Evolutionary conservation across 1,284 basidiomycete genomes (phyloP), one percentile per base, ranked within the genome.

Genomic region (Cerioporus squamosus): DNA sequence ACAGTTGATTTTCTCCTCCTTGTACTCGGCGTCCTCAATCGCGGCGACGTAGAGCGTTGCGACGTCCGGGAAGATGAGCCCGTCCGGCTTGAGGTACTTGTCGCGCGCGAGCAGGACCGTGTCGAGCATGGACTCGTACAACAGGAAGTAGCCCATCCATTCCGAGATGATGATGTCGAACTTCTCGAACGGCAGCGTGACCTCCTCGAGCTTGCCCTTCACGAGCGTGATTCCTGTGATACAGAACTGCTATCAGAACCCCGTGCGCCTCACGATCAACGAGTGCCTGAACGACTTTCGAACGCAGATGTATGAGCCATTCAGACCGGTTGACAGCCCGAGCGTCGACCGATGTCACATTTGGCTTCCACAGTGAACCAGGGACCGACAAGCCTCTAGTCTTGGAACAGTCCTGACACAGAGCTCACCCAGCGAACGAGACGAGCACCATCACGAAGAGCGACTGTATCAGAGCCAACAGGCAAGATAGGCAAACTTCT

Each of bases 1-100:
- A 96, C 95, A 98, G 77, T 95, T 95, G 73, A 99, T 99, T 79
- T 99, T 99, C 77, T 99, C 97, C 68, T 99, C 96, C 78, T 99
- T 99, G 86, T 99, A 99, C 64, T 99, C 97, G 72, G 97, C 91
- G 75, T 99, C 97, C 77, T 99, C 97, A 70, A 99, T 98, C 43
- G 95, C 97, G 44, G 96, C 96, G 56, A 99, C 72, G 81, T 93
- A 98, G 71, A 99, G 82, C 24, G 88, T 95, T 12, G 97, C 97
- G 53, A 84, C 91, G 79, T 99, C 97, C 12, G 97, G 97, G 83
- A 99, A 98, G 76, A 99, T 93, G 55, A 94, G 82, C 50, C 97
- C 97, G 53, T 80, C 93, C 44, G 89, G 88, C 69, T 93, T 91
- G 65, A 99, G 86, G 81, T 98, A 99, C 76, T 94, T 94, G 84